Base-by-base conservation (phyloP, 371 early-diverging fungal species). In the Lichtheimia ramosa region DNA sequence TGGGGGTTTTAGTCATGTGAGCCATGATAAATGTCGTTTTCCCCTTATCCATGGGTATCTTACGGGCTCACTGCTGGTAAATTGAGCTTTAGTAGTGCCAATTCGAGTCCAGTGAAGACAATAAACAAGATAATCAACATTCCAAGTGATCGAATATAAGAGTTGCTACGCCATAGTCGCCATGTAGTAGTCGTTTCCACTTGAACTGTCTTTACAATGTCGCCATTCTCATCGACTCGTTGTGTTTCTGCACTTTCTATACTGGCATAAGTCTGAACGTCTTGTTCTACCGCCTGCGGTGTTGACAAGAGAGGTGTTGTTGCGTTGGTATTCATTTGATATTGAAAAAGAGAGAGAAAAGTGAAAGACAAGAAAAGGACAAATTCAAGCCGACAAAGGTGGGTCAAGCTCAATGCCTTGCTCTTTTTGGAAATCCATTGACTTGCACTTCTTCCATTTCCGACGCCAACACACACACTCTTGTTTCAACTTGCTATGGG, bases 41-140 rank as follows among this genome's bases (percentile, higher is more conserved):
- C 34, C 34, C 34, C 34, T 34, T 34, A 34, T 34, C 34, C 34
- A 34, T 34, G 34, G 34, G 34, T 34, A 8, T 34, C 74, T 58
- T 69, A 77, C 81, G 70, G 67, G 48, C 68, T 69, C 13, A 74
- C 61, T 13, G 70, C 61, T 15, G 81, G 81, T 40, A 81, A 55
- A 56, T 66, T 75, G 8, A 62, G 56, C 48, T 70, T 68, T 3
- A 81, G 56, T 14, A 81, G 7, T 15, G 62, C 55, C 49, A 73
- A 66, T 58, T 77, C 69, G 14, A 77, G 50, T 2, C 62, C 64
- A 24, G 69, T 75, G 46, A 73, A 72, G 20, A 69, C 43, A 24
- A 72, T 14, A 5, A 77, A 52, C 24, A 77, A 48, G 5, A 71
- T 12, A 12, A 75, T 34, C 4, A 81, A 66, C 16, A 72, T 60